phyloP scores from a whole-genome alignment of 1,139 yeast genomes.

The Williopsis jadinii region DNA sequence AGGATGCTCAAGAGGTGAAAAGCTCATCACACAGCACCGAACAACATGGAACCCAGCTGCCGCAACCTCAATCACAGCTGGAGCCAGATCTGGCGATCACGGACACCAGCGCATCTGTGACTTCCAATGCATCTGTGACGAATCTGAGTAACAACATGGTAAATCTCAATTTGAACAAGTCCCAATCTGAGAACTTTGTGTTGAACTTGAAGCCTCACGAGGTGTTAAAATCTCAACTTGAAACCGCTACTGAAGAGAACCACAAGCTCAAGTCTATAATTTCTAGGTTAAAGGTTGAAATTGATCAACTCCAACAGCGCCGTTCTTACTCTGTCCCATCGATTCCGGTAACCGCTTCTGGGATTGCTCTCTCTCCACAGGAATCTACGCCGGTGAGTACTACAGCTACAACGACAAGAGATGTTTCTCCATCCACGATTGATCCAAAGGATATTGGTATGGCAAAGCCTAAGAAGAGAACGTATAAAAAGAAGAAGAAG shows the following conservation, averaged over 20 bases:
- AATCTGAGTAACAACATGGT: slow-evolving; percentile 12
- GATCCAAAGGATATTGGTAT: slow-evolving; percentile 26
- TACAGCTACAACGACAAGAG: slow-evolving; percentile 8
- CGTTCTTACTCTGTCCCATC: neutral
- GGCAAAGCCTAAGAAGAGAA: slow-evolving; percentile 12
- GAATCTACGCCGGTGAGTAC: slow-evolving; percentile 4
- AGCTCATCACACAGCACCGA: no score
- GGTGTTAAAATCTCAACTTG: slow-evolving; percentile 28
- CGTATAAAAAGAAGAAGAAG: slow-evolving; percentile 19
- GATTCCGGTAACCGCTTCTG: no score
- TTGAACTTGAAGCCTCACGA: neutral
- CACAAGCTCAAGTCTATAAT: slow-evolving; percentile 32
- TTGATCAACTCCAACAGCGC: slow-evolving; percentile 20
- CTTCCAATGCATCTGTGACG: slow-evolving; percentile 6
- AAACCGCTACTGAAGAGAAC: slow-evolving; percentile 32
- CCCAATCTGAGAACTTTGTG: slow-evolving; percentile 7
- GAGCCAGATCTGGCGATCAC: no score
- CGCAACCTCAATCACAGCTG: no score
- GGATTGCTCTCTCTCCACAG: neutral
- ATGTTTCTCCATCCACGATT: slow-evolving; percentile 26
- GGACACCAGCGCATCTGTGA: neutral
- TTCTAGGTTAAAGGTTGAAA: slow-evolving; percentile 30
- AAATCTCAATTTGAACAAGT: slow-evolving; percentile 11
- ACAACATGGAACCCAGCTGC: no score
- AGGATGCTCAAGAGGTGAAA: no score